Evolutionary conservation across 805 yeast genomes (phyloP), one percentile per base, ranked within the genome.

Genomic region (Blastobotrys muscicola): DNA sequence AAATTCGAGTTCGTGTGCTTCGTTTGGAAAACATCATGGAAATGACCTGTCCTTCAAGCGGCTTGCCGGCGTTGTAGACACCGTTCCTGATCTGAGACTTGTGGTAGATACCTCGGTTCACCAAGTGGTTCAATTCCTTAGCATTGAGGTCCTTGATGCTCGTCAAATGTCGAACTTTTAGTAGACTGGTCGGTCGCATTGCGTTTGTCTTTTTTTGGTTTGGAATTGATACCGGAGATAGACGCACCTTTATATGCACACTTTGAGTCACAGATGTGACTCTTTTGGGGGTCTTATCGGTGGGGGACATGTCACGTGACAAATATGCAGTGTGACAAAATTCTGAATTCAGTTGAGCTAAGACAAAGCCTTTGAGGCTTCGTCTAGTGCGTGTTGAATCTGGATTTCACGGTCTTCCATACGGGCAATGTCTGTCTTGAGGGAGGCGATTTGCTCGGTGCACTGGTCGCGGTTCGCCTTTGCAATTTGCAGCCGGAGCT

Each of bases 1-100:
- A 86, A 33, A 92, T 76, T 64, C 98, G 78, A 16, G 98, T 92
- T 65, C 98, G 76, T 16, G 98, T 92, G 5, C 96, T 85, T 64
- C 98, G 78, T 61, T 92, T 92, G 45, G 86, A 75, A 64, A 92
- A 92, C 37, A 92, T 61, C 56, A 92, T 64, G 0, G 97, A 86
- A 20, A 85, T 79, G 2, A 90, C 75, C 61, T 80, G 85, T 2
- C 97, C 97, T 33, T 76, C 64, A 40, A 92, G 66, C 43, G 85
- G 76, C 38, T 64, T 69, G 44, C 69, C 70, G 2, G 69, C 45
- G 30, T 45, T 42, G 43, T 41, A 49, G n/a, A 60, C 63, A n/a
- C 79, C 76, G 4, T 72, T 60, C 55, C 76, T 78, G 60, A 83
- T 77, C 32, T 76, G 65, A 4, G 64, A 51, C 60, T 92, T 90